These are phyloP conservation scores for Brassica rapa DNA, from an alignment of 345 rosid species.

Conservation along the genomic window DNA sequence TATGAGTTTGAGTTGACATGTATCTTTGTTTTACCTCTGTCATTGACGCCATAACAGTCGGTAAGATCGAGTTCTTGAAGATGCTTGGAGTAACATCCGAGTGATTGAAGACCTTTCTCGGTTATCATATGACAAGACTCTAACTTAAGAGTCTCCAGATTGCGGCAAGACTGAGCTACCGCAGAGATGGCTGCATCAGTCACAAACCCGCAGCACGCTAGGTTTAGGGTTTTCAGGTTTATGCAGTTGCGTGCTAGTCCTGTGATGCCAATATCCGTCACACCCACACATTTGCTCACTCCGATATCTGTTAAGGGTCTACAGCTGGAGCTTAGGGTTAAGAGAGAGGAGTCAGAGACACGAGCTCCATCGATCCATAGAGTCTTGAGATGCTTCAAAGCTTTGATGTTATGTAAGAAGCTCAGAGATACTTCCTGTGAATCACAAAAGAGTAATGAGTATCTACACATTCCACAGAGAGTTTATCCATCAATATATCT, in stretches of 20 bases:
- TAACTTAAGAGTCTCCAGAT: slow-evolving; percentile 65
- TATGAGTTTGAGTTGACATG: not conserved
- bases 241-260: slow-evolving; percentile 61
- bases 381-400: slow-evolving; percentile 59
- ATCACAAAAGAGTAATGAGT: slow-evolving; percentile 1
- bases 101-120: slow-evolving; percentile 68
- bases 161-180: slow-evolving; percentile 65
- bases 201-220: slow-evolving; percentile 72
- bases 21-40: slow-evolving; percentile 51
- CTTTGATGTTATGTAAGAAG: slow-evolving; percentile 47
- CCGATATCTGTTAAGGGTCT: slow-evolving; percentile 66
- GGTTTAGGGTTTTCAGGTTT: slow-evolving; percentile 57
- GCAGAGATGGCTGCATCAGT: slow-evolving; percentile 75
- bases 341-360: slow-evolving; percentile 53
- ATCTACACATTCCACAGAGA: not conserved
- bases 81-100: slow-evolving; percentile 58
- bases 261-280: slow-evolving; percentile 60
- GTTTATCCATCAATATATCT: not conserved
- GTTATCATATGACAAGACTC: slow-evolving; percentile 87
- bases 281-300: slow-evolving; percentile 70
- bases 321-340: slow-evolving; percentile 56
- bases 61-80: slow-evolving; percentile 92
- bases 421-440: slow-evolving; percentile 57
- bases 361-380: slow-evolving; percentile 64
- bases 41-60: slow-evolving; percentile 70